Base-by-base conservation (phyloP, 495 filamentous ascomycete species). In the Aspergillus sparsus region DNA sequence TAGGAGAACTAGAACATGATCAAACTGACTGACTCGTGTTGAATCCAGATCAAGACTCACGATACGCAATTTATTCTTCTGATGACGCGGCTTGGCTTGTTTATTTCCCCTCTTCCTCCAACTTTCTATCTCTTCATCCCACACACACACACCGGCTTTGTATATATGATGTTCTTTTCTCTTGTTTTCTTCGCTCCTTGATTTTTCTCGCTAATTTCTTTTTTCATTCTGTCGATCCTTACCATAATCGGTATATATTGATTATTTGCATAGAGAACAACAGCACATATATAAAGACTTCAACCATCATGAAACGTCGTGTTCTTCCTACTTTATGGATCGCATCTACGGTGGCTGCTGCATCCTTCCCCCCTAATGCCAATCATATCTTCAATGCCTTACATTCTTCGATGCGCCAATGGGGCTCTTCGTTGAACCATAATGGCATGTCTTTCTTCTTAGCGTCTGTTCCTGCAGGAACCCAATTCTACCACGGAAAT, bases 361-460 rank as follows among this genome's bases (percentile, higher is more conserved):
- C 49, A 3, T 27, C 21, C 0, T 53, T 49, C 27, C 51, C 62
- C 18, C 56, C 58, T 47, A 84, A 86, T 65, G 82, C 78, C 31
- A 82, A 82, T 62, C 77, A 82, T 50, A 86, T 89, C 57, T 89
- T 89, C 78, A 90, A 89, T 64, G 74, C 83, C 16, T 71, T 89
- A 37, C 85, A 88, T 62, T 82, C 82, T 32, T 84, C 87, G 16
- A 83, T 86, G 80, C 82, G 87, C 21, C 84, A 89, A 77, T 90
- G 84, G 81, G 86, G 85, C 7, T 88, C 86, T 1, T 85, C 85
- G 0, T 66, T 87, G 5, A 76, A 89, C 47, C 87, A 90, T 63
- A 90, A 89, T 67, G 86, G 86, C 53, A 84, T 88, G 74, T 87
- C 85, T 0, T 74, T 86, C 65, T 87, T 87, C 66, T 72, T 83